Percentiles rank a stretch among this genome's conserved stretches.
Evolutionary conservation across 2,329 filamentous ascomycete genomes (phyloP).

Genomic region (Epichloe sibirici): DNA sequence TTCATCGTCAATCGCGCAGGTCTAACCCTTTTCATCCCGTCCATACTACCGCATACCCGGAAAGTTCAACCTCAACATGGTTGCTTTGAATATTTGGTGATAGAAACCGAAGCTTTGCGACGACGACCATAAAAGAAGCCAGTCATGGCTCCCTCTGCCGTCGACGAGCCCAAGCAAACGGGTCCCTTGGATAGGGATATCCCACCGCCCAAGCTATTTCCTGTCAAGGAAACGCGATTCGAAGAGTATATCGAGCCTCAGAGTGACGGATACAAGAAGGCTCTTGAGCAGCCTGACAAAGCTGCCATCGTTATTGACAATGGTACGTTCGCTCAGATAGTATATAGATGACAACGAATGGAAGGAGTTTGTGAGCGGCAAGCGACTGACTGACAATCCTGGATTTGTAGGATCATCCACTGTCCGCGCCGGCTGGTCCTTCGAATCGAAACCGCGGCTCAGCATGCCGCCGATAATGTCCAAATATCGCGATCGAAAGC

Average conservation of each 20-base stretch:
- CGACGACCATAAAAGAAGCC: constrained; percentile 6
- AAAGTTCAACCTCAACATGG: constrained; percentile 4
- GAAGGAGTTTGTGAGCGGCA: not conserved
- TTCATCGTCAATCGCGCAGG: not conserved
- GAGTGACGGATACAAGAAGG: constrained; percentile 59
- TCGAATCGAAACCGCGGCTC: constrained; percentile 71
- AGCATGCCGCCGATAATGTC: constrained; percentile 82
- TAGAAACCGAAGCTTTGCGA: constrained; percentile 4
- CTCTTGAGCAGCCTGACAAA: constrained; percentile 41
- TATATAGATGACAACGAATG: not conserved
- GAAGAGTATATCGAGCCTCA: constrained; percentile 41
- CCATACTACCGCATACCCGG: constrained; percentile 4
- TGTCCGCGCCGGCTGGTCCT: constrained; percentile 91
- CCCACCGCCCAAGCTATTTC: constrained; percentile 43
- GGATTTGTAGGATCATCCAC: constrained; percentile 59
- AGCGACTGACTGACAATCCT: not conserved
- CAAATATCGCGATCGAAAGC: constrained; percentile 87
- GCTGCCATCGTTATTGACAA: constrained; percentile 96
- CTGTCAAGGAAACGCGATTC: constrained; percentile 50
- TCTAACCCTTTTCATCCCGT: not conserved
- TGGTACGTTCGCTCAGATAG: constrained; percentile 42
- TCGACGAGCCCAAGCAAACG: constrained; percentile 29
- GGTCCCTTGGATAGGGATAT: constrained; percentile 29
- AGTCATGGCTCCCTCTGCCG: constrained; percentile 41
- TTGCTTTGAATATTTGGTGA: not conserved